phyloP scores from a whole-genome alignment of 192 early-diverging fungal genomes.

The Phycomyces nitens region DNA sequence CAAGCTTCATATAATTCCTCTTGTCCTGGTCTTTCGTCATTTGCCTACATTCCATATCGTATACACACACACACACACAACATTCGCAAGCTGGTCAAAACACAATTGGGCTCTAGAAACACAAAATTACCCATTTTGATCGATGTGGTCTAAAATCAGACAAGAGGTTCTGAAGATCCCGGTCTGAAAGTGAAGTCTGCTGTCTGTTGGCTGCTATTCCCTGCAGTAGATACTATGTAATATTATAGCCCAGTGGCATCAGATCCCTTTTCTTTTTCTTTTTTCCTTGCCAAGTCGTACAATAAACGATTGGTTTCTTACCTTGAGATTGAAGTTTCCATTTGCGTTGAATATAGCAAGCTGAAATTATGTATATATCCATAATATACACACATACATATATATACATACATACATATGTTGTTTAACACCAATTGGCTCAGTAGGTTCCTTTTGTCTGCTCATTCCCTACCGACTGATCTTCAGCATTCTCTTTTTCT shows the following conservation, averaged over 20 bases:
- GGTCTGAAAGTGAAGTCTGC: constrained; percentile 58
- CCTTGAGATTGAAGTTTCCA: constrained; percentile 28
- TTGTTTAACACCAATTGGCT: no score
- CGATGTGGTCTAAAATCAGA: constrained; percentile 74
- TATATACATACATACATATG: neutral
- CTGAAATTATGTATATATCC: constrained; percentile 27
- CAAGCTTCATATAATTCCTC: constrained; percentile 88
- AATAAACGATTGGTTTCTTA: neutral
- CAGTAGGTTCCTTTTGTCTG: no score
- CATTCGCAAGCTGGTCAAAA: neutral
- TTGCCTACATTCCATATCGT: constrained; percentile 45
- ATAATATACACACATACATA: constrained; percentile 12
- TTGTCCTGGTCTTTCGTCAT: constrained; percentile 81
- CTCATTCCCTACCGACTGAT: constrained; percentile 32
- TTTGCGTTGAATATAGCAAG: constrained; percentile 25
- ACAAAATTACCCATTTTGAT: constrained; percentile 71
- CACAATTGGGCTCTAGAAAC: neutral
- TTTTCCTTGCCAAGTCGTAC: neutral
- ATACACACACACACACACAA: neutral
- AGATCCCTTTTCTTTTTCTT: constrained; percentile 2
- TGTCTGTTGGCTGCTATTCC: constrained; percentile 71
- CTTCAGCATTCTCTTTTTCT: constrained; percentile 27
- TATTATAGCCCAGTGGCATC: constrained; percentile 16
- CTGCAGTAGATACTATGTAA: constrained; percentile 68
- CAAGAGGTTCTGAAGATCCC: constrained; percentile 70